Percentiles rank a stretch among this genome's conserved stretches.
Evolutionary conservation across 1,284 basidiomycete species (phyloP).

Genomic region (Cronartium quercuum): DNA sequence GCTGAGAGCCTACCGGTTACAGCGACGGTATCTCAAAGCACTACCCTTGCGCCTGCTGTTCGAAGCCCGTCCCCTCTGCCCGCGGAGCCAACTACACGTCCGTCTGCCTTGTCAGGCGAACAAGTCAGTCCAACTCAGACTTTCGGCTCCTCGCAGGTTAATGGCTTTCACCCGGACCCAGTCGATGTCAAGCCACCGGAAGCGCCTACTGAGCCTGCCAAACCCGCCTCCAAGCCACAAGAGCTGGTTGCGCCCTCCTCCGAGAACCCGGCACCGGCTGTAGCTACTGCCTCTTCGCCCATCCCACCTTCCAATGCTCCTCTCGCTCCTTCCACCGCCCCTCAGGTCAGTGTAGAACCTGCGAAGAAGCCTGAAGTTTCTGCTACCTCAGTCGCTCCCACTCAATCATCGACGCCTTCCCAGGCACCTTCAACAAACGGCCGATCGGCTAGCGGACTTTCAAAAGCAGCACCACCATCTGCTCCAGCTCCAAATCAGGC

Average conservation of each 20-base stretch:
- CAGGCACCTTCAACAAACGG: constrained; percentile 44
- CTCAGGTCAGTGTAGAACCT: not conserved
- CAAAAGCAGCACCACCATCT: constrained; percentile 48
- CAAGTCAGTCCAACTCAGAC: not conserved
- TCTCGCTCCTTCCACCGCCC: constrained; percentile 44
- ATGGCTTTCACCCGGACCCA: constrained; percentile 32
- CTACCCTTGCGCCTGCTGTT: not conserved
- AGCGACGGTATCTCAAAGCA: not conserved
- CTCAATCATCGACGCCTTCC: constrained; percentile 38
- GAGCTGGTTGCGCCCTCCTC: constrained; percentile 6
- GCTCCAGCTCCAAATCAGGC: constrained; percentile 46
- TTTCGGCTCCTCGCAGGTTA: constrained; percentile 12
- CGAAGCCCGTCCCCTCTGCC: not conserved
- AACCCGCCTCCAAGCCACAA: constrained; percentile 12
- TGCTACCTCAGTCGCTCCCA: not conserved
- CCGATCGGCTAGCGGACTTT: constrained; percentile 25
- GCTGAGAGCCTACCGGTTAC: not conserved
- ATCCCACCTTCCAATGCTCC: constrained; percentile 46
- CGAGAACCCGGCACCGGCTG: constrained; percentile 49
- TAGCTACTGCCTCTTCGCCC: constrained; percentile 49
- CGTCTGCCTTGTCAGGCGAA: not conserved
- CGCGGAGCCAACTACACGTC: not conserved
- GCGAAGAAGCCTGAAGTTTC: constrained; percentile 1
- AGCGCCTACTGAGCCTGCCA: constrained; percentile 5
- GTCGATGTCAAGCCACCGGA: constrained; percentile 17